A percentile compares a stretch with the other conserved stretches of the same genome.
These are phyloP conservation scores for Candida andamanensis DNA, from an alignment of 805 yeast species.

Conservation along the genomic window DNA sequence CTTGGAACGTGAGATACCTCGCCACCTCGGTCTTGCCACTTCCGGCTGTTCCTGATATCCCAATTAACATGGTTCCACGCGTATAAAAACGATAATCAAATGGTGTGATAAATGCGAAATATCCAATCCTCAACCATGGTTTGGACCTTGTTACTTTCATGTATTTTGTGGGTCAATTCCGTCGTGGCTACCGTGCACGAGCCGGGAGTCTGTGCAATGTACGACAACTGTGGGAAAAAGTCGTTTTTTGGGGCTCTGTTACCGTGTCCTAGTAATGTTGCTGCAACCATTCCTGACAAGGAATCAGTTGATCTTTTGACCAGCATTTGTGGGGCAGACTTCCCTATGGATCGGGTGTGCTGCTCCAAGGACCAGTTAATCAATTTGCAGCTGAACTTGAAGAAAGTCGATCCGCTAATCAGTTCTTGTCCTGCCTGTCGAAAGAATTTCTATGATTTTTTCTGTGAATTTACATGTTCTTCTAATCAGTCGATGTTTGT, in stretches of 20 bases:
- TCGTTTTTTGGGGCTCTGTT: constrained; percentile 71
- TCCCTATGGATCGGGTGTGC: constrained; percentile 54
- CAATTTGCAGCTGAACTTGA: constrained; percentile 48
- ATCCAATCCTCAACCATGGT: too few species aligned
- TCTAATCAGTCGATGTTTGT: constrained; percentile 75
- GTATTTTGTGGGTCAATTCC: neutral
- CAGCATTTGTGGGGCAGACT: constrained; percentile 69
- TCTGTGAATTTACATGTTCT: constrained; percentile 87
- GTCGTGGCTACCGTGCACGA: constrained; percentile 18
- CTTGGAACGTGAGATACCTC: constrained; percentile 49
- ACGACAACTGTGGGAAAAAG: constrained; percentile 71
- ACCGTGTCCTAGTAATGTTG: constrained; percentile 65
- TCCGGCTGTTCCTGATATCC: constrained; percentile 64
- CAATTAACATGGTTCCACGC: constrained; percentile 77
- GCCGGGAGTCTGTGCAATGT: constrained; percentile 50
- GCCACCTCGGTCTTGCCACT: constrained; percentile 67
- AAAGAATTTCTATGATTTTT: constrained; percentile 76
- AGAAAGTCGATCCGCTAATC: constrained; percentile 36
- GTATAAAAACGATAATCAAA: too few species aligned
- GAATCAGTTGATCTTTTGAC: constrained; percentile 43
- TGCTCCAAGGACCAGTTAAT: constrained; percentile 63
- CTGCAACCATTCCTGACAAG: constrained; percentile 43
- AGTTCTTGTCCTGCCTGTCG: constrained; percentile 81
- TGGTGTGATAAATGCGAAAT: too few species aligned
- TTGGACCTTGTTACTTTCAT: too few species aligned